A percentile compares a stretch with the other conserved stretches of the same genome.
phyloP scores from a whole-genome alignment of 805 yeast genomes.

The Saturnispora halmiae region DNA sequence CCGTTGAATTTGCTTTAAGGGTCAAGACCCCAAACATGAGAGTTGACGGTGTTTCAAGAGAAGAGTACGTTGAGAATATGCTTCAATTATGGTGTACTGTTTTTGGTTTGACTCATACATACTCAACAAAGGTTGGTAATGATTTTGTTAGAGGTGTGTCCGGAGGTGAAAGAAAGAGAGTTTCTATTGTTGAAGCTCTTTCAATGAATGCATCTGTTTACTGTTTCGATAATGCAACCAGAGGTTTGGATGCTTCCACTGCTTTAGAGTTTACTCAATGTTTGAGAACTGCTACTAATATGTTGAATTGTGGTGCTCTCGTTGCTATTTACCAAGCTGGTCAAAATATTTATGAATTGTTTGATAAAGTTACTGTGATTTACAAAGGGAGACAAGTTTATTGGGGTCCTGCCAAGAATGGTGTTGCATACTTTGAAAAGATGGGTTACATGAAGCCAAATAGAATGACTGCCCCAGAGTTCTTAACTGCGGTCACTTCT shows the following conservation, averaged over 20 bases:
- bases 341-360: slow-evolving; percentile 52
- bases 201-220: slow-evolving; percentile 45
- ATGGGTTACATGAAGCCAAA: slow-evolving; percentile 61
- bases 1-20: slow-evolving; percentile 60
- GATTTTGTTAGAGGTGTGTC: slow-evolving; percentile 60
- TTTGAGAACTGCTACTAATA: slow-evolving; percentile 51
- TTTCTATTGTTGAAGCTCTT: slow-evolving; percentile 56
- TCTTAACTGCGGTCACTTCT: slow-evolving; percentile 57
- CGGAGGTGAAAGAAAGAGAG: slow-evolving; percentile 68
- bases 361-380: slow-evolving; percentile 51
- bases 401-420: slow-evolving; percentile 47
- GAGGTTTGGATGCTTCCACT: slow-evolving; percentile 66
- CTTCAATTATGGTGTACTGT: slow-evolving; percentile 45
- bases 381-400: slow-evolving; percentile 55
- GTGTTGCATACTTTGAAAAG: slow-evolving; percentile 45
- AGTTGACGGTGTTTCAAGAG: slow-evolving; percentile 34
- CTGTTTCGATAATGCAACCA: slow-evolving; percentile 62
- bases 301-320: slow-evolving; percentile 47
- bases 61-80: slow-evolving; percentile 33
- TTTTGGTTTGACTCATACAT: slow-evolving; percentile 50
- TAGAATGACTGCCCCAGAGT: slow-evolving; percentile 64
- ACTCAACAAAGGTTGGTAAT: slow-evolving; percentile 54
- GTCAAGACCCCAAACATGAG: slow-evolving; percentile 52
- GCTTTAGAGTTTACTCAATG: slow-evolving; percentile 58
- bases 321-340: slow-evolving; percentile 64